Percentiles rank a stretch among this genome's conserved stretches.
These are phyloP conservation scores for Diaporthe sp. DNA, from an alignment of 2,329 filamentous ascomycete genomes.

Conservation along the genomic window DNA sequence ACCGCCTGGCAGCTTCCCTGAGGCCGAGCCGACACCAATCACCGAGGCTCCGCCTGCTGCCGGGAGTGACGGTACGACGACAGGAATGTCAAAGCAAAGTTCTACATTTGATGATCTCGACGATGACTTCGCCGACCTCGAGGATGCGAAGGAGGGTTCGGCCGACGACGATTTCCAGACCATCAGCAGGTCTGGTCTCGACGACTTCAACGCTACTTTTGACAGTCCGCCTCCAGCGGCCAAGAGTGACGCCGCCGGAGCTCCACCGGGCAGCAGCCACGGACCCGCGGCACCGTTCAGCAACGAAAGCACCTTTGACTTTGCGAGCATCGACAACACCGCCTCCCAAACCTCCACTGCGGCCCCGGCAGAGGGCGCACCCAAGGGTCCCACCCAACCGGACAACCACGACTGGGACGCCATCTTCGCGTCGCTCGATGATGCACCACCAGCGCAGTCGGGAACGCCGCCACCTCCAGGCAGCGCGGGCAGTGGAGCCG, in stretches of 20 bases:
- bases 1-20: conserved; percentile 41
- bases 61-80: conserved; percentile 47
- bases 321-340: conserved; percentile 61
- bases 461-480: conserved; percentile 45
- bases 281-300: conserved; percentile 53
- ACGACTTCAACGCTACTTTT: conserved; percentile 86
- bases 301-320: conserved; percentile 71
- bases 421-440: conserved; percentile 86
- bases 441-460: conserved; percentile 49
- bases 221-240: conserved; percentile 75
- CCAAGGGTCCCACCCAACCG: conserved; percentile 51
- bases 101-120: conserved; percentile 81
- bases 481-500: conserved; percentile 41
- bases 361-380: conserved; percentile 53
- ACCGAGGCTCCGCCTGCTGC: conserved; percentile 45
- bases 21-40: conserved; percentile 46
- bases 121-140: conserved; percentile 84
- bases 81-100: conserved; percentile 55
- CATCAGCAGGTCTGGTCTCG: conserved; percentile 76
- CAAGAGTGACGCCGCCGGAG: conserved; percentile 64
- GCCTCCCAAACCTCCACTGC: conserved; percentile 47
- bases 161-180: conserved; percentile 87
- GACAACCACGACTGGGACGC: conserved; percentile 91
- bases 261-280: conserved; percentile 39
- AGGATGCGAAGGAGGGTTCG: conserved; percentile 85